These are phyloP conservation scores for Inonotus hispidus DNA, from an alignment of 1,284 basidiomycete genomes.

Conservation along the genomic window DNA sequence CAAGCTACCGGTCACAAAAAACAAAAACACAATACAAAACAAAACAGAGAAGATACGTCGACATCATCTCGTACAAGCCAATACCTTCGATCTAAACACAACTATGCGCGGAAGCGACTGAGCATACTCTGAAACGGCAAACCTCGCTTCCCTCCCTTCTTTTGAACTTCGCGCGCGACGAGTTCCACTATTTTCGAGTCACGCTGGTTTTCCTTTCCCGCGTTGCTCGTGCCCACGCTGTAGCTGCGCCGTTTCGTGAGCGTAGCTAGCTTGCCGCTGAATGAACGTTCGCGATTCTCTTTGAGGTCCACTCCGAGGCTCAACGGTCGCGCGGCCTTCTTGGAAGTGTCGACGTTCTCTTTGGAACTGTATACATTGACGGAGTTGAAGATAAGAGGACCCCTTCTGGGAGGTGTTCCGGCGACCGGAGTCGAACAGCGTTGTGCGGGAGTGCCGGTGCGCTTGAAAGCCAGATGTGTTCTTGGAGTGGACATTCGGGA, in stretches of 20 bases:
- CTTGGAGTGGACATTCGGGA: background rate
- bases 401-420: background rate
- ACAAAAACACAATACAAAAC: background rate
- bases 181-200: background rate
- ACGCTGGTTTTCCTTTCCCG: constrained; percentile 3
- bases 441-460: background rate
- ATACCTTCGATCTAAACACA: background rate
- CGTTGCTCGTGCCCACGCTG: background rate
- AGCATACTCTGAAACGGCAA: constrained; percentile 14
- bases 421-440: background rate
- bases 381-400: constrained; percentile 1
- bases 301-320: background rate
- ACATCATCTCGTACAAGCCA: background rate
- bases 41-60: background rate
- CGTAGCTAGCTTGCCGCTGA: background rate
- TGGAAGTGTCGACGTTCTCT: background rate
- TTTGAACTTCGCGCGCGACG: constrained; percentile 1
- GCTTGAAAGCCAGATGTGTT: background rate
- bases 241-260: constrained; percentile 8
- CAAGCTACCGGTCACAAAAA: background rate
- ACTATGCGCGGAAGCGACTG: constrained; percentile 11
- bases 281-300: constrained; percentile 3
- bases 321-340: background rate
- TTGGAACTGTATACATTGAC: background rate
- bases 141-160: constrained; percentile 3